These are phyloP conservation scores for Epichloe sylvatica DNA, from an alignment of 2,329 filamentous ascomycete species.

Conservation along the genomic window DNA sequence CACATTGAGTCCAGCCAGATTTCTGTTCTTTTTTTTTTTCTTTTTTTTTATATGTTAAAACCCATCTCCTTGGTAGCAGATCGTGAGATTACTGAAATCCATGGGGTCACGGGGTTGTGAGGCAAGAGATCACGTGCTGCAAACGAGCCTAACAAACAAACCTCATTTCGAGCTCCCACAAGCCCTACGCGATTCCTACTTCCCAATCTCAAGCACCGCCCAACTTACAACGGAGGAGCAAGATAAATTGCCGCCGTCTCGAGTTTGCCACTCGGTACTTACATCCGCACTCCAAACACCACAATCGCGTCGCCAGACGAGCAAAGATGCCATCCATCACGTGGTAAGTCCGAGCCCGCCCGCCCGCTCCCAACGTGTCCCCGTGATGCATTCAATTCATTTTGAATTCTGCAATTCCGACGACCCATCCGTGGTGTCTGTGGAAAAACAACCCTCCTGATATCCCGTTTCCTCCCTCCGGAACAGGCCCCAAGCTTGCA, in stretches of 20 bases:
- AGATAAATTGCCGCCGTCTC: no score
- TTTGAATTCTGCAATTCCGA: conserved; percentile 39
- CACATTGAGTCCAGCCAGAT: no score
- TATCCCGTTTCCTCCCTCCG: not conserved
- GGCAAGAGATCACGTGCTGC: not conserved
- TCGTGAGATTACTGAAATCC: not conserved
- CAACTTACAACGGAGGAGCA: no score
- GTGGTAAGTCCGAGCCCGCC: not conserved
- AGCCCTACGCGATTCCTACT: no score
- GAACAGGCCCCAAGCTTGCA: not conserved
- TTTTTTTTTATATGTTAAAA: no score
- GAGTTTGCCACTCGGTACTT: no score
- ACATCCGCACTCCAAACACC: no score
- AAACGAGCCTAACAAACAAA: not conserved
- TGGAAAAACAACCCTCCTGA: conserved; percentile 19
- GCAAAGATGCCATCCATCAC: no score
- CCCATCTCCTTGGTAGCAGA: no score
- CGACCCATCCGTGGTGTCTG: conserved; percentile 15
- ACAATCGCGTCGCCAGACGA: not conserved
- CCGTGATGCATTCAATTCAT: conserved; percentile 25
- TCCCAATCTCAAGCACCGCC: not conserved
- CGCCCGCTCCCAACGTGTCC: not conserved
- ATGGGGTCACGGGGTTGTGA: no score
- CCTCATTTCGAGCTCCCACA: not conserved
- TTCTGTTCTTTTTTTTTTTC: not conserved